Evolutionary conservation across 2,329 filamentous ascomycete genomes (phyloP), one percentile per base, ranked within the genome.

Genomic region (Hysterium pulicare): DNA sequence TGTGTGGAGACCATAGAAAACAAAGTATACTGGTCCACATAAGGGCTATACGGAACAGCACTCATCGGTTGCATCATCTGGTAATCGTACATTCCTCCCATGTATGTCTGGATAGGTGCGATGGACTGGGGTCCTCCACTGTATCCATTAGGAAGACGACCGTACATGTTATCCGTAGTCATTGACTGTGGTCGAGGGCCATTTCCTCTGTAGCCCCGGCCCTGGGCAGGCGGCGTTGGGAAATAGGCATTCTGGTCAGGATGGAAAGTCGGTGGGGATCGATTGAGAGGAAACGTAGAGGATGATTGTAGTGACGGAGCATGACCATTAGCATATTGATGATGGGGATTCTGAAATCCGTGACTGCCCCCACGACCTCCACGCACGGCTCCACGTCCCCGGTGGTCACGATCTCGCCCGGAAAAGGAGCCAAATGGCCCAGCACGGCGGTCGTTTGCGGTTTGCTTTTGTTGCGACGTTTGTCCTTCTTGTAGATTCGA

Each of bases 181-280:
- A 84, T 75, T 2, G 82, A 84, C 49, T 83, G 81, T 20, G 82
- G 81, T 41, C 82, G 74, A 46, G 77, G 64, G 36, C 71, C 71
- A 41, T 63, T 66, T 51, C 74, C 71, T 38, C 79, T 72, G 50
- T 73, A 76, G 45, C 71, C 71, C 42, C 74, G 55, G 17, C 57
- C 46, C 33, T 67, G 55, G 45, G 52, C 42, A 39, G 49, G 59
- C 30, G 53, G 56, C 53, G 51, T 38, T 7, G 55, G 41, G 49
- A 65, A 65, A 40, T 58, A 67, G 26, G 53, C 48, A 15, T 49
- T 59, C 41, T 67, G 64, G 33, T 65, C 64, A 9, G 62, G 59
- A 33, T 55, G 53, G 54, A 59, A 59, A 23, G 63, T 53, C 46
- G 69, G 58, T 43, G 65, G 61, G 30, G 67, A 61, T 26, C 62